Conservation (phyloP, 2,329 filamentous ascomycete species). For the Xylariomycetidae sp. region DNA sequence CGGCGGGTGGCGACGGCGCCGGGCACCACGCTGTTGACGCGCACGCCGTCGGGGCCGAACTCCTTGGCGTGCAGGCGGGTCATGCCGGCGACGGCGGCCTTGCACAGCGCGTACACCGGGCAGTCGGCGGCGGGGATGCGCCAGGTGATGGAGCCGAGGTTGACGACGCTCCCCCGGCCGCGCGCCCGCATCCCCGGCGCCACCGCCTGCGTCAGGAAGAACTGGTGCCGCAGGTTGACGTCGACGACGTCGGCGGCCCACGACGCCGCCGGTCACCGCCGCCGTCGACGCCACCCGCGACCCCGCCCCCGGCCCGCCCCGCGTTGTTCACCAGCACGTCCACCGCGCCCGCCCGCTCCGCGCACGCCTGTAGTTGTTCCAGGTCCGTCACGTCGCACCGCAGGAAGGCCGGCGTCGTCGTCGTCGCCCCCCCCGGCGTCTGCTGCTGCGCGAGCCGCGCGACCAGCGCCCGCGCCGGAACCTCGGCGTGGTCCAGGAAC, state of each 20-base stretch:
- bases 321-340: slow-evolving; percentile 34
- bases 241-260: slow-evolving; percentile 39
- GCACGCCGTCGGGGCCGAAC: slow-evolving; percentile 29
- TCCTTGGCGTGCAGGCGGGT: slow-evolving; percentile 32
- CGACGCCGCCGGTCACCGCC: slow-evolving; percentile 32
- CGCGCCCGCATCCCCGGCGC: slow-evolving; percentile 26
- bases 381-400: slow-evolving; percentile 37
- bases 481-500: slow-evolving; percentile 35
- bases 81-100: slow-evolving; percentile 33
- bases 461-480: slow-evolving; percentile 26
- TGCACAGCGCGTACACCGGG: slow-evolving; percentile 32
- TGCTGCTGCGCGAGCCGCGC: slow-evolving; percentile 18
- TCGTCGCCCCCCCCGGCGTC: slow-evolving; percentile 7
- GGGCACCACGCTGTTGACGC: slow-evolving; percentile 45
- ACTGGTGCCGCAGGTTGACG: slow-evolving; percentile 38
- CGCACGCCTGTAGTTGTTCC: slow-evolving; percentile 25
- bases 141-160: slow-evolving; percentile 35
- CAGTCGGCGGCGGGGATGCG: slow-evolving; percentile 26
- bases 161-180: slow-evolving; percentile 31
- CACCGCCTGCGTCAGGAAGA: slow-evolving; percentile 36
- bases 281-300: slow-evolving; percentile 25
- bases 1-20: slow-evolving; percentile 40
- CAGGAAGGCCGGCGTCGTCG: slow-evolving; percentile 30
- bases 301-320: slow-evolving; percentile 16
- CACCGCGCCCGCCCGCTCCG: slow-evolving; percentile 22